Percentiles rank a stretch among this genome's conserved stretches.
Conservation (phyloP, 331 rosid species). For the Pyracantha coccinea region DNA sequence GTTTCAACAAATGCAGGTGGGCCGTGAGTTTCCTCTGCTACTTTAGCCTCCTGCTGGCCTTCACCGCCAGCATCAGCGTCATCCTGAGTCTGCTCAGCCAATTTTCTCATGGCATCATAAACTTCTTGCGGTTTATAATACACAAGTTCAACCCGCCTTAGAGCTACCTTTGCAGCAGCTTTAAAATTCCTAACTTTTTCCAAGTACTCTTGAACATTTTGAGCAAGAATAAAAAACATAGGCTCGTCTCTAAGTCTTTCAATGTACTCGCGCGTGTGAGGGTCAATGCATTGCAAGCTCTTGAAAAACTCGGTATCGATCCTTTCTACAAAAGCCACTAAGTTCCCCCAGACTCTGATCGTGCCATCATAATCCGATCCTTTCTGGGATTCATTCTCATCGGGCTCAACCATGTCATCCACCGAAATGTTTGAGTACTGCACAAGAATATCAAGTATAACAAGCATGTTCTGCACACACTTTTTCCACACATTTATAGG, state of each 20-base stretch:
- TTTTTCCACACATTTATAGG: constrained; percentile 36
- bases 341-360: constrained; percentile 81
- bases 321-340: constrained; percentile 77
- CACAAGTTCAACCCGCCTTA: constrained; percentile 72
- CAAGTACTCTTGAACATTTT: constrained; percentile 82
- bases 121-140: constrained; percentile 94
- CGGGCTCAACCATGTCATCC: constrained; percentile 75
- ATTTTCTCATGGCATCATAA: constrained; percentile 81
- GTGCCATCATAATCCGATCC: constrained; percentile 57
- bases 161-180: constrained; percentile 79
- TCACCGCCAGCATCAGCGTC: constrained; percentile 23
- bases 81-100: constrained; percentile 56
- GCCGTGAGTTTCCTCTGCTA: constrained; percentile 53
- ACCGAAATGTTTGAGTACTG: constrained; percentile 65
- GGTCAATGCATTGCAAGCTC: constrained; percentile 94
- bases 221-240: constrained; percentile 69
- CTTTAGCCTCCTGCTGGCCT: constrained; percentile 42
- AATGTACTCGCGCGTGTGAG: constrained; percentile 89
- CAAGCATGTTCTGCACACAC: constrained; percentile 71
- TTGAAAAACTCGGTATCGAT: constrained; percentile 79
- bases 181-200: constrained; percentile 52
- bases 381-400: constrained; percentile 84
- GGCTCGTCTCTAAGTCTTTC: constrained; percentile 93
- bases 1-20: constrained; percentile 72
- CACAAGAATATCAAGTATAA: constrained; percentile 74